Base-by-base conservation (phyloP, 495 filamentous ascomycete species). In the Cairneyella variabilis region DNA sequence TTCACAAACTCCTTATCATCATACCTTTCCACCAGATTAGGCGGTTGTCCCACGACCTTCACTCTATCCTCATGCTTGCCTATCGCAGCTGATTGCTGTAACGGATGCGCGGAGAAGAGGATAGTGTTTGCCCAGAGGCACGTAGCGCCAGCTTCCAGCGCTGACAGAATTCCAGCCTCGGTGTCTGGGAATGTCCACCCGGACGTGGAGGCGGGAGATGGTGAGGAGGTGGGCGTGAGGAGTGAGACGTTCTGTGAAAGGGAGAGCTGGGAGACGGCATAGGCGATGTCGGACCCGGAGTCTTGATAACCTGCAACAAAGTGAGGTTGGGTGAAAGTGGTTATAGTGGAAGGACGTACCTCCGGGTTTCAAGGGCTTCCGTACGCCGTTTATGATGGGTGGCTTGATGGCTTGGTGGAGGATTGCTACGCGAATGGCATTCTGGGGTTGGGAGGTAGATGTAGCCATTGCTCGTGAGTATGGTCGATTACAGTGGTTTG, bases 91-190 rank as follows among this genome's bases (percentile, higher is more conserved):
- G 68, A 65, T 8, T 38, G 61, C 56, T 73, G 68, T 0, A 73
- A 58, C 7, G 68, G 66, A 39, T 73, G 68, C 0, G 67, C 64
- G 4, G 56, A 22, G 47, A 73, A 73, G 1, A 71, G 39, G 45
- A 69, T 68, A 1, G 70, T 71, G 44, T 71, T 73, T 3, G 68
- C 70, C 70, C 70, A 73, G 3, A 71, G 48, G 51, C 70, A 67
- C 6, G 68, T 73, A 0, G 64, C 67, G 4, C 70, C 70, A 27
- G 58, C 28, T 10, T 63, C 25, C 0, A 73, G 45, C 2, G 70
- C 70, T 2, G 58, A 60, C 18, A 53, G 30, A 25, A 73, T 73
- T 8, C 67, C 67, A 12, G 62, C 64, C 43, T 68, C 66, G 11
- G 66, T 66, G 49, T 73, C 70, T 14, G 70, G 63, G 54, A 73